These are phyloP conservation scores for Penicillium egyptiacum DNA, from an alignment of 495 filamentous ascomycete genomes.

Conservation along the genomic window DNA sequence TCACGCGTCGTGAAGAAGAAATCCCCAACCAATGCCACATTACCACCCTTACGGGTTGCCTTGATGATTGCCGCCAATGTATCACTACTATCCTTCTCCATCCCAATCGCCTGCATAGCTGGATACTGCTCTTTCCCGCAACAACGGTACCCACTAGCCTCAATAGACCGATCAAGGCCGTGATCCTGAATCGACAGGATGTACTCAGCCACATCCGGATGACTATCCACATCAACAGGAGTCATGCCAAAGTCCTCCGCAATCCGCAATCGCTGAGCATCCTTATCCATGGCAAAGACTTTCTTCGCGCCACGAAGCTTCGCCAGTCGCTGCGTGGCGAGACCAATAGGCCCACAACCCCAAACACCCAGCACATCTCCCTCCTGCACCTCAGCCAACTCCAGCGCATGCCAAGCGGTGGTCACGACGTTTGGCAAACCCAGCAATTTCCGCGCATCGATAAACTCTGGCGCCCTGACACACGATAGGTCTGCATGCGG, in stretches of 20 bases:
- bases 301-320: conserved; percentile 29
- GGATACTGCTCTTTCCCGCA: conserved; percentile 22
- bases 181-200: conserved; percentile 32
- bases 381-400: conserved; percentile 32
- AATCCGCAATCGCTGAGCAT: conserved; percentile 26
- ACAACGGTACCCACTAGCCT: conserved; percentile 36
- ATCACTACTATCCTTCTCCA: conserved; percentile 31
- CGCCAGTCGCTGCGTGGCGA: conserved; percentile 27
- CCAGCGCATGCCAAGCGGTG: conserved; percentile 39
- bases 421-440: conserved; percentile 37
- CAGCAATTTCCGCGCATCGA: conserved; percentile 51
- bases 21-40: conserved; percentile 34
- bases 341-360: conserved; percentile 39
- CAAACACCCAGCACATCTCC: conserved; percentile 47
- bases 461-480: conserved; percentile 45
- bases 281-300: conserved; percentile 36
- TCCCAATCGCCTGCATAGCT: conserved; percentile 23
- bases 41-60: conserved; percentile 34
- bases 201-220: conserved; percentile 30
- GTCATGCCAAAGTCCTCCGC: conserved; percentile 31
- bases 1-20: conserved; percentile 32
- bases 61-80: conserved; percentile 31
- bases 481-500: conserved; percentile 40
- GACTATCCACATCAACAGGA: conserved; percentile 25
- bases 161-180: conserved; percentile 37